Base-by-base conservation (phyloP, 805 yeast species). In the Schwanniomyces polymorphus region DNA sequence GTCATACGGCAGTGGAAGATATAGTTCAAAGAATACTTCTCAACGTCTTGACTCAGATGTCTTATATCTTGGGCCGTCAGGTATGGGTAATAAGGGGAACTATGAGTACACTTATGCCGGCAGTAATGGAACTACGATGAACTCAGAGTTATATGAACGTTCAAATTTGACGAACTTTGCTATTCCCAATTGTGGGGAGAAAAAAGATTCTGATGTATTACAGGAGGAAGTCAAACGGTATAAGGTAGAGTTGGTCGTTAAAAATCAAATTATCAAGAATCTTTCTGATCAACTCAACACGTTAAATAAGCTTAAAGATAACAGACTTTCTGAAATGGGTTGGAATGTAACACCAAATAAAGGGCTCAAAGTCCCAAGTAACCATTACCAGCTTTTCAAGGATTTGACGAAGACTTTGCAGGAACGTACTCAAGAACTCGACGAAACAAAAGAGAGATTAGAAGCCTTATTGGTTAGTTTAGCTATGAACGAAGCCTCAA, bases 371-470 rank as follows among this genome's bases (percentile, higher is more conserved):
- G 55, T 80, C 27, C 84, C 85, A 3, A 56, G 58, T 5, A 70
- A 67, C 34, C 59, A 78, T 31, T 76, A 76, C 48, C 72, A 69
- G 33, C 63, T 83, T 21, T 82, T 81, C 50, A 67, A 66, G 40
- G 79, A 72, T 51, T 63, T 84, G 53, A 68, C 82, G 1, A 64
- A 66, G 25, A 69, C 80, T 10, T 69, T 84, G 47, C 68, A 72
- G 33, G 74, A 76, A 25, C 72, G 76, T 43, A 49, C 66, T 28
- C 59, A 67, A 14, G 89, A 87, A 54, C 68, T 85, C 46, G 74
- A 76, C 23, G 86, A 83, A 17, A 80, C 89, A 1, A 85, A 85
- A 51, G 54, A 68, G 12, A 73, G 86, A 53, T 67, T 88, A 41
- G 95, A 88, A 56, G 75, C 86, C 23, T 55, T 87, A 9, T 46